phyloP scores from a whole-genome alignment of 1,139 yeast species.

The Kodamaea anthophila region DNA sequence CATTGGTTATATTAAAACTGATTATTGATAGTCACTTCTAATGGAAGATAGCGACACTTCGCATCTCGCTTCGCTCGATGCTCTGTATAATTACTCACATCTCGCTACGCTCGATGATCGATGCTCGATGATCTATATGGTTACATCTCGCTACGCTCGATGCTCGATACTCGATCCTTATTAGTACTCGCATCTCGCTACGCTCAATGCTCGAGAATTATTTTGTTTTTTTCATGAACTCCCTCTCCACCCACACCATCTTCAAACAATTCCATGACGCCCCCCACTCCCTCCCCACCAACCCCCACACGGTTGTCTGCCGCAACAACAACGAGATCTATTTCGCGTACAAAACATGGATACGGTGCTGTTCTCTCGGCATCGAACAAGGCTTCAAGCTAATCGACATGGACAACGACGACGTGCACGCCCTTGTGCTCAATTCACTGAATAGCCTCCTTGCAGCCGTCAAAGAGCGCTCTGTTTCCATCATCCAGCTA shows the following conservation, averaged over 20 bases:
- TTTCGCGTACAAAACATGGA: constrained; percentile 23
- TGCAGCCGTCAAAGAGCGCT: constrained; percentile 26
- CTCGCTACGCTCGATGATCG: no score
- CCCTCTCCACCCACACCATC: constrained; percentile 4
- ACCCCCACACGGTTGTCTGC: constrained; percentile 9
- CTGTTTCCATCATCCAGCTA: constrained; percentile 21
- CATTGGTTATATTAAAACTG: no score
- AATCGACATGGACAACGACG: constrained; percentile 12
- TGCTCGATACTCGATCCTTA: no score
- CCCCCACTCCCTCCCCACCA: constrained; percentile 1
- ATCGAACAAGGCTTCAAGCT: constrained; percentile 19
- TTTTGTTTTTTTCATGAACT: constrained; percentile 1
- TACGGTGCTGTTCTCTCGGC: constrained; percentile 25
- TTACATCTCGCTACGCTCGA: no score
- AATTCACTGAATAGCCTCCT: constrained; percentile 27
- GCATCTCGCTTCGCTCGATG: no score
- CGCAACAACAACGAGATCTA: constrained; percentile 24
- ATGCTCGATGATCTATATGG: no score
- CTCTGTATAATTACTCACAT: no score
- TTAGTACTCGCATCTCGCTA: no score
- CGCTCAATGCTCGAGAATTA: no score
- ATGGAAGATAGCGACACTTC: no score
- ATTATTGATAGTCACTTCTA: no score
- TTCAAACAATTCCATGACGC: constrained; percentile 2
- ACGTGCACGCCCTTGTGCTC: constrained; percentile 20